Conservation (phyloP, 2,329 filamentous ascomycete species). For the Diplodia intermedia region DNA sequence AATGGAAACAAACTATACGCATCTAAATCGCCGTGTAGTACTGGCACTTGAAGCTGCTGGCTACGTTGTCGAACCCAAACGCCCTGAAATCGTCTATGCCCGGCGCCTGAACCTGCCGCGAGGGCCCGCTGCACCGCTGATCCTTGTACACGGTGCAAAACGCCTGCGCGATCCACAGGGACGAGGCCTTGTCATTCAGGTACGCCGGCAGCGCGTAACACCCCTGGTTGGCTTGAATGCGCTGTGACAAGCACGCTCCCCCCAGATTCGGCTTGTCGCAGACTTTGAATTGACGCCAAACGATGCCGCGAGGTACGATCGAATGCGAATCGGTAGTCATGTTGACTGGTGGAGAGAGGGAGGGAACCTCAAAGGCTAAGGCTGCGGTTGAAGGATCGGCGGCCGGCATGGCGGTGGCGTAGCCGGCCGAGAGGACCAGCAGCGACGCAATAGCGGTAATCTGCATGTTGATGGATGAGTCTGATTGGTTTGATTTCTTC, state of each 20-base stretch:
- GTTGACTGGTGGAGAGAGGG: neutral
- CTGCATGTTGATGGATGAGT: neutral
- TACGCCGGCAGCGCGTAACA: neutral
- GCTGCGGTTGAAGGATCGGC: neutral
- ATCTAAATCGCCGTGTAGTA: neutral
- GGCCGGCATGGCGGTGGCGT: neutral
- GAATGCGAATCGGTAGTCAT: neutral
- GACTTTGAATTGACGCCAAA: neutral
- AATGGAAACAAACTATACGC: neutral
- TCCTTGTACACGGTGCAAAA: neutral
- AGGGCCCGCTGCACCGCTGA: neutral
- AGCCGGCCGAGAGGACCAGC: neutral
- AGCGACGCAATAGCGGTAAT: neutral
- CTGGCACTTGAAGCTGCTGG: neutral
- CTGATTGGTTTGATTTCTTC: neutral
- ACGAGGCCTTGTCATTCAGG: neutral
- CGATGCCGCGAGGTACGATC: neutral
- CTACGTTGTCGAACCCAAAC: neutral
- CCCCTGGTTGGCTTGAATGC: neutral
- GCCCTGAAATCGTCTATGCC: neutral
- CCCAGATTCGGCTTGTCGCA: neutral
- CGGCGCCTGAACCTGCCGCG: neutral
- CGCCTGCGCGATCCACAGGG: neutral
- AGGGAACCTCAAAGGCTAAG: neutral
- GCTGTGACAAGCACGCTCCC: neutral